phyloP scores from a whole-genome alignment of 192 early-diverging fungal genomes.

The Entophlyctis luteolus region DNA sequence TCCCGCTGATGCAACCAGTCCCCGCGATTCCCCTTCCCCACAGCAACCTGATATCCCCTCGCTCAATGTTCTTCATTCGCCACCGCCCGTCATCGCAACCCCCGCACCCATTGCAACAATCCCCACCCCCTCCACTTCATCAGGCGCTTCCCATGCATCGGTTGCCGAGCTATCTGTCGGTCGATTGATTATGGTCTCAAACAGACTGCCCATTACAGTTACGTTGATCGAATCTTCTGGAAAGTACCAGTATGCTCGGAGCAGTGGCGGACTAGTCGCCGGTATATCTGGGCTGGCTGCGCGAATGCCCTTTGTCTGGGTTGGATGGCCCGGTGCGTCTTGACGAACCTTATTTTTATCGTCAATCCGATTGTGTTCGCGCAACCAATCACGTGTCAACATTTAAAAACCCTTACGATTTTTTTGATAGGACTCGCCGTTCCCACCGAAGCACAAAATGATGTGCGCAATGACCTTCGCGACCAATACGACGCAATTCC shows the following conservation, averaged over 20 bases:
- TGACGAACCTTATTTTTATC: background rate
- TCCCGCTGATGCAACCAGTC: too few species aligned
- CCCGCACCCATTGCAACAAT: too few species aligned
- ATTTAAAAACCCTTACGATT: too few species aligned
- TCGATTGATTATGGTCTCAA: constrained; percentile 81
- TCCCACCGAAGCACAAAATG: background rate
- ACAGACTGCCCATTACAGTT: constrained; percentile 92
- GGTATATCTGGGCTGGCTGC: constrained; percentile 91
- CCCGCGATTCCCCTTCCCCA: too few species aligned
- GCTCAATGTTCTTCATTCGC: too few species aligned
- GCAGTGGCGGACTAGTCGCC: constrained; percentile 92
- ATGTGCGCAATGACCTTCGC: background rate
- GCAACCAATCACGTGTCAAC: too few species aligned
- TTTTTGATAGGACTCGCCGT: background rate
- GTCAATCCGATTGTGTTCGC: background rate
- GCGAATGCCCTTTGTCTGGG: constrained; percentile 96
- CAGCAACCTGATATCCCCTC: too few species aligned
- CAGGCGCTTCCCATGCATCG: too few species aligned
- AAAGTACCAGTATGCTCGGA: constrained; percentile 75
- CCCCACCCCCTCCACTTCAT: too few species aligned
- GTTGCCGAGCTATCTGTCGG: too few species aligned
- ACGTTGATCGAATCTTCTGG: constrained; percentile 44
- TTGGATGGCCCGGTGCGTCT: constrained; percentile 89
- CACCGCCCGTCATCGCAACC: too few species aligned
- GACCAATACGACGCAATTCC: constrained; percentile 71